phyloP scores from a whole-genome alignment of 306 rosid genomes.

The Gynostemma pentaphyllum region DNA sequence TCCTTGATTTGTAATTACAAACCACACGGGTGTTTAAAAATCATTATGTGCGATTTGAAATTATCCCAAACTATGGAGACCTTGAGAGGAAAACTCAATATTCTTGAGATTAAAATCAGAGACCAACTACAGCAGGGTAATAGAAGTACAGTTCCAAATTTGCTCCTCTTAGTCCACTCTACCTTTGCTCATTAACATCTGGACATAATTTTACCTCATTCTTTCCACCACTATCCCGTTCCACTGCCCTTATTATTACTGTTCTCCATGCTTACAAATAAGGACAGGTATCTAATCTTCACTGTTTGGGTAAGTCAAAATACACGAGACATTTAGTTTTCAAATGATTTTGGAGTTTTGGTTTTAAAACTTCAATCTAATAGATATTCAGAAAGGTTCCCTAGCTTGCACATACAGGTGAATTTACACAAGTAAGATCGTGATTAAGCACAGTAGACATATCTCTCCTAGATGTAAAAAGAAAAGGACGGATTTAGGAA shows the following conservation, averaged over 20 bases:
- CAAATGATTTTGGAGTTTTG: background rate
- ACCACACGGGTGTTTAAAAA: no score
- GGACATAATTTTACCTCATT: background rate
- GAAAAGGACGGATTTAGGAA: background rate
- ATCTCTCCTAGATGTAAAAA: background rate
- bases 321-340: background rate
- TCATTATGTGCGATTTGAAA: no score
- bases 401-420: background rate
- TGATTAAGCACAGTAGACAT: background rate
- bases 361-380: background rate
- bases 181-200: background rate
- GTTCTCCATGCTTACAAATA: no score
- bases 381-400: background rate
- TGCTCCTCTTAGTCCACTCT: background rate
- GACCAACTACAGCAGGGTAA: background rate
- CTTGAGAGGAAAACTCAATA: background rate
- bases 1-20: no score
- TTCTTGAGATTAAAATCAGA: background rate
- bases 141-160: background rate
- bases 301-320: background rate
- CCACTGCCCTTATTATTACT: background rate
- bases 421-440: background rate
- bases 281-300: background rate
- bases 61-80: no score
- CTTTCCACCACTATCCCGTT: background rate